Conservation (phyloP, 805 yeast genomes). For the Candida anglica region DNA sequence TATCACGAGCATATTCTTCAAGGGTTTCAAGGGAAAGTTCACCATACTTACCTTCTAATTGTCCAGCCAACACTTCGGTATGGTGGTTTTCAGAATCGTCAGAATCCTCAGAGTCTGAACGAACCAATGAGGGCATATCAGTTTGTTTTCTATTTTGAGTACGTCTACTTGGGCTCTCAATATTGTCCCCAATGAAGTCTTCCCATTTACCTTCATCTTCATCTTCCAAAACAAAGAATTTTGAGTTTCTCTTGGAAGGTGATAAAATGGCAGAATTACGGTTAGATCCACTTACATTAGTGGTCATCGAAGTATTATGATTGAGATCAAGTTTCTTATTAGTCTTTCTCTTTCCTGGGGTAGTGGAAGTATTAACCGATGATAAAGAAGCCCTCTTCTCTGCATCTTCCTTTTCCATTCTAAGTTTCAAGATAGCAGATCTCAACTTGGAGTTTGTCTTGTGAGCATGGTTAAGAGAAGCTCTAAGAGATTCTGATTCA, state of each 20-base stretch:
- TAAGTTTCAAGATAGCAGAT: constrained; percentile 42
- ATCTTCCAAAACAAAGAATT: constrained; percentile 24
- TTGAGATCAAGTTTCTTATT: constrained; percentile 7
- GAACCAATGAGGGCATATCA: constrained; percentile 2
- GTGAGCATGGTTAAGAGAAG: constrained; percentile 63
- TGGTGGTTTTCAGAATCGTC: constrained; percentile 6
- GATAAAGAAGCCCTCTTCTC: constrained; percentile 13
- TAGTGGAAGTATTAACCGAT: background rate
- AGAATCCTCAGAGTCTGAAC: constrained; percentile 19
- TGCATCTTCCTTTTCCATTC: constrained; percentile 35
- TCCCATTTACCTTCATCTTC: constrained; percentile 31
- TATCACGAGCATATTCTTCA: constrained; percentile 30
- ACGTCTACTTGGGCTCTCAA: constrained; percentile 18
- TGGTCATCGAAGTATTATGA: constrained; percentile 6
- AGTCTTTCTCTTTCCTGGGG: constrained; percentile 2
- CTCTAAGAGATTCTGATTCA: constrained; percentile 62
- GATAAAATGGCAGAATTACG: constrained; percentile 22
- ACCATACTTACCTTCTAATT: constrained; percentile 8
- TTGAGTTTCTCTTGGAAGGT: constrained; percentile 34
- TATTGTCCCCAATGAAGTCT: constrained; percentile 30
- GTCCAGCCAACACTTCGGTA: constrained; percentile 12
- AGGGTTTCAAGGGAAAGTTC: constrained; percentile 13
- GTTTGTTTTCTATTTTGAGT: constrained; percentile 8
- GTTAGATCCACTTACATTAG: no score
- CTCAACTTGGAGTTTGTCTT: constrained; percentile 59